Percentiles rank a stretch among this genome's conserved stretches.
phyloP scores from a whole-genome alignment of 1,139 yeast species.

The Yamadazyma friedrichii region DNA sequence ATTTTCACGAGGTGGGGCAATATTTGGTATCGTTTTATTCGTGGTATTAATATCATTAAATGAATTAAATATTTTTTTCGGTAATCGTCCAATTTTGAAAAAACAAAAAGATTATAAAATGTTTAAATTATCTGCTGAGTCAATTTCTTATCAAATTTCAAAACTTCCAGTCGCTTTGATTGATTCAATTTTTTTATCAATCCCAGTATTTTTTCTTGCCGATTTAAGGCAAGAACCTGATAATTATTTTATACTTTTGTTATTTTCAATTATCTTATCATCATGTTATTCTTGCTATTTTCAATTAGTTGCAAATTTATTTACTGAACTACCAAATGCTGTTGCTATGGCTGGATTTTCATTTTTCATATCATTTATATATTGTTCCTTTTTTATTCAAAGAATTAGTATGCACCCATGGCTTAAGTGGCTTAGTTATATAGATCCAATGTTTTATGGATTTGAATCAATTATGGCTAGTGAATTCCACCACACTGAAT shows the following conservation, averaged over 20 bases:
- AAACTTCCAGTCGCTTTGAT: constrained; percentile 49
- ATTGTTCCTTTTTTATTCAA: constrained; percentile 57
- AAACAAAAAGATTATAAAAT: constrained; percentile 57
- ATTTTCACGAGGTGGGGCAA: constrained; percentile 57
- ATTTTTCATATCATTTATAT: constrained; percentile 43
- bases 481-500: constrained; percentile 56
- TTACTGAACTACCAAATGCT: constrained; percentile 47
- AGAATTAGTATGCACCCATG: constrained; percentile 61
- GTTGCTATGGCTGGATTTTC: constrained; percentile 53
- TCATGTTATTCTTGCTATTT: constrained; percentile 42
- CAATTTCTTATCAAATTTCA: constrained; percentile 45
- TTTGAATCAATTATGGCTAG: constrained; percentile 55
- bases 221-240: constrained; percentile 52
- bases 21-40: constrained; percentile 53
- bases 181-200: constrained; percentile 46
- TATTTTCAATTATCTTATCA: constrained; percentile 37
- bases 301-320: constrained; percentile 49
- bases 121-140: constrained; percentile 61
- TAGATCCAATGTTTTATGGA: constrained; percentile 56
- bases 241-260: constrained; percentile 49
- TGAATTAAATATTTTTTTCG: constrained; percentile 49
- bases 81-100: constrained; percentile 50
- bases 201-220: constrained; percentile 36
- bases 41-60: constrained; percentile 57
- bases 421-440: constrained; percentile 63